Base-by-base conservation (phyloP, 2,329 filamentous ascomycete genomes). In the Colletotrichum sp. region DNA sequence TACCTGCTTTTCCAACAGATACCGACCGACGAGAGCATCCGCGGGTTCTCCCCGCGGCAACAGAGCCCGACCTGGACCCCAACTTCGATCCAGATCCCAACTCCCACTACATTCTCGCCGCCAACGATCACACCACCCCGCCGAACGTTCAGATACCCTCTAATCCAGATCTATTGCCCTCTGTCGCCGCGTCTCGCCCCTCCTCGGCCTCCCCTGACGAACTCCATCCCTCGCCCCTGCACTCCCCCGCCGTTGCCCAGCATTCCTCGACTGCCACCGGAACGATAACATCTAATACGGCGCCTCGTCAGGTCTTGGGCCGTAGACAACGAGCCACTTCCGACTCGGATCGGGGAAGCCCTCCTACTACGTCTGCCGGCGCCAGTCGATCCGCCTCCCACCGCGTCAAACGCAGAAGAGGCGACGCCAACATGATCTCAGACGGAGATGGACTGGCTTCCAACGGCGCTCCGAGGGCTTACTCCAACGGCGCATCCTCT, bases 61-160 rank as follows among this genome's bases (percentile, higher is more conserved):
- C 60, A 83, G 80, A 83, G 82, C 82, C 80, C 84, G 85, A 84
- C 80, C 84, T 86, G 85, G 85, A 86, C 81, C 81, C 79, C 81
- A 80, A 82, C 79, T 82, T 80, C 79, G 79, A 80, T 71, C 64
- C 71, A 66, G 70, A 69, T 79, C 77, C 83, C 78, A 81, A 79
- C 79, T 82, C 81, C 79, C 81, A 78, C 79, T 80, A 81, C 82
- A 79, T 80, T 73, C 78, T 81, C 80, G 79, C 89, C 88, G 87
- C 93, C 91, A 93, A 93, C 92, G 85, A 90, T 88, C 90, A 91
- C 89, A 85, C 89, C 86, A 88, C 87, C 83, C 88, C 90, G 88
- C 89, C 86, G 79, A 84, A 86, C 85, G 84, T 87, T 80, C 83
- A 86, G 82, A 84, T 85, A 84, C 82, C 89, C 85, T 82, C 87